These are phyloP conservation scores for Arctium minus DNA, from an alignment of 129 eudicot species.

Conservation along the genomic window DNA sequence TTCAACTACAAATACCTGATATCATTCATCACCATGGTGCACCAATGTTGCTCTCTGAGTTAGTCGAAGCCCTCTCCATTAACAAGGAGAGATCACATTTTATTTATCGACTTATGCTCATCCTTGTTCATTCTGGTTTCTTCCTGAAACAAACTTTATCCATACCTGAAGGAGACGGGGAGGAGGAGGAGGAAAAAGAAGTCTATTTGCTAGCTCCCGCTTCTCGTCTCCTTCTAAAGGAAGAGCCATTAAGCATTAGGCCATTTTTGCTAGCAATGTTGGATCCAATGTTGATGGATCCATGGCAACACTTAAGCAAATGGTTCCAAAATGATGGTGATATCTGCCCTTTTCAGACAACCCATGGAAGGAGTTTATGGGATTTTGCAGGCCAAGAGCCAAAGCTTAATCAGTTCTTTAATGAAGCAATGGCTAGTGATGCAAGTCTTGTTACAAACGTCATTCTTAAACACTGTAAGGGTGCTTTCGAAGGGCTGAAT, in stretches of 20 bases:
- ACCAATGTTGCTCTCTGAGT: conserved; percentile 17
- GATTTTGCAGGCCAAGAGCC: conserved; percentile 18
- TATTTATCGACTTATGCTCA: conserved; percentile 22
- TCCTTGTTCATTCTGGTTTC: conserved; percentile 31
- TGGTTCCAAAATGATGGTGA: conserved; percentile 24
- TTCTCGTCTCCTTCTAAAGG: conserved; percentile 32
- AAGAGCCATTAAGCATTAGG: conserved; percentile 17
- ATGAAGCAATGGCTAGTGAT: conserved; percentile 26
- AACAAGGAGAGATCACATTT: conserved; percentile 9
- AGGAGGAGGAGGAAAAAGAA: background rate
- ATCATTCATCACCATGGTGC: conserved; percentile 29
- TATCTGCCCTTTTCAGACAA: background rate
- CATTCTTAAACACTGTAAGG: background rate
- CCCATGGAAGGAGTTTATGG: conserved; percentile 8
- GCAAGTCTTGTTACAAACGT: background rate
- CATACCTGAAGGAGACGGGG: background rate
- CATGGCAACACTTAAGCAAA: conserved; percentile 20
- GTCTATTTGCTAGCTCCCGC: conserved; percentile 18
- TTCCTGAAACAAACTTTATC: background rate
- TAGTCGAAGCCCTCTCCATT: conserved; percentile 8
- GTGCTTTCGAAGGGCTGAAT: conserved; percentile 7
- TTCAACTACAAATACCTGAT: conserved; percentile 46
- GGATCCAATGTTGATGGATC: conserved; percentile 12
- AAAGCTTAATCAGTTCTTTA: conserved; percentile 12
- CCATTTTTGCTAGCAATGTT: conserved; percentile 21